Evolutionary conservation across 495 filamentous ascomycete genomes (phyloP).

Genomic region (Aspergillus affinis): DNA sequence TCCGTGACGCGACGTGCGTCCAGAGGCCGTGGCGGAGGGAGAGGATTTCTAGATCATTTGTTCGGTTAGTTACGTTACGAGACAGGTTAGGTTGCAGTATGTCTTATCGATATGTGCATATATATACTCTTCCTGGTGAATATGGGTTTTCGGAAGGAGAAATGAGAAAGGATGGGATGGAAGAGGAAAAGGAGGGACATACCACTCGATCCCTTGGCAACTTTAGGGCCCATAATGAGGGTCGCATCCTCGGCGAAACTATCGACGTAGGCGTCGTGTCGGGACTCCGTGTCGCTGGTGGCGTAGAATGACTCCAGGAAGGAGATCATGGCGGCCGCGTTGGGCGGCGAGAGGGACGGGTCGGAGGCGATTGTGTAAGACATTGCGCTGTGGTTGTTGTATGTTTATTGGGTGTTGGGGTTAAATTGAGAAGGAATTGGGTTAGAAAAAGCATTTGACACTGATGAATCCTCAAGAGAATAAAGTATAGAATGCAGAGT

Average conservation of each 20-base stretch:
- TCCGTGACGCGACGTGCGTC: constrained; percentile 52
- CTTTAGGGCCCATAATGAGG: constrained; percentile 56
- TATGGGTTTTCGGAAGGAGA: neutral
- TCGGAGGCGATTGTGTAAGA: constrained; percentile 39
- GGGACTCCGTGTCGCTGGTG: constrained; percentile 54
- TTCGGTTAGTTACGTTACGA: too few species aligned
- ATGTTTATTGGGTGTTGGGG: neutral
- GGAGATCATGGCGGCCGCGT: constrained; percentile 32
- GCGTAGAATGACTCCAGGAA: constrained; percentile 61
- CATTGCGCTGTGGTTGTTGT: constrained; percentile 26
- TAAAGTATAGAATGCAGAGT: neutral
- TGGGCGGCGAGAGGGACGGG: constrained; percentile 29
- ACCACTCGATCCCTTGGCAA: constrained; percentile 51
- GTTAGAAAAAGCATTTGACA: neutral
- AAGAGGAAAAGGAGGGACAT: constrained; percentile 9
- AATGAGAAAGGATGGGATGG: neutral
- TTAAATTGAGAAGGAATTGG: neutral
- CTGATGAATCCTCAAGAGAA: too few species aligned
- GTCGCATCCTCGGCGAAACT: constrained; percentile 56
- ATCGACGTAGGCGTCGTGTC: constrained; percentile 55
- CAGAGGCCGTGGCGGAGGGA: constrained; percentile 55
- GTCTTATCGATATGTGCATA: too few species aligned
- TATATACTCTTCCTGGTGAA: too few species aligned
- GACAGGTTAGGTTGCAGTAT: too few species aligned
- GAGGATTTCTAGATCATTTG: constrained; percentile 48